Conservation (phyloP, 805 yeast species). For the Candida sithepensis region DNA sequence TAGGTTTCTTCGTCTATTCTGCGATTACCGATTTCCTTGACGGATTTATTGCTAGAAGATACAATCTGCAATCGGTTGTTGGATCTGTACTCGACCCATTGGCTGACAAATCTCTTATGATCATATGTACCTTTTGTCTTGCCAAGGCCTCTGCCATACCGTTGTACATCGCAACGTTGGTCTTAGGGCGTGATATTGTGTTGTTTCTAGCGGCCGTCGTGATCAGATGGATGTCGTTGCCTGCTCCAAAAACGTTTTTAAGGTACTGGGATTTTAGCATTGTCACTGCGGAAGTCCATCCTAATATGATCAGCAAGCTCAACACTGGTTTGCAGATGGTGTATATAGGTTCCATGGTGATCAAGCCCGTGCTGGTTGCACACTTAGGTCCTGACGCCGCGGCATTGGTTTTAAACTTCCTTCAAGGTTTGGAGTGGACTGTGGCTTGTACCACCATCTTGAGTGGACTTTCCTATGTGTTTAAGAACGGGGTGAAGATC, state of each 20-base stretch:
- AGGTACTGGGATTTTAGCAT: conserved; percentile 76
- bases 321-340: conserved; percentile 93
- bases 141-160: conserved; percentile 73
- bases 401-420: conserved; percentile 20
- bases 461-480: conserved; percentile 76
- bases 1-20: conserved; percentile 75
- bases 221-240: conserved; percentile 68
- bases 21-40: conserved; percentile 90
- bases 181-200: conserved; percentile 79
- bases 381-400: conserved; percentile 23
- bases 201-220: conserved; percentile 70
- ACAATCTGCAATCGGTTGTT: conserved; percentile 69
- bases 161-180: conserved; percentile 56
- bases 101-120: conserved; percentile 91
- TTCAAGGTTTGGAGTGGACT: conserved; percentile 42
- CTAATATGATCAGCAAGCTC: conserved; percentile 79
- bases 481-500: conserved; percentile 64
- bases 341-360: conserved; percentile 65
- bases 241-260: conserved; percentile 67
- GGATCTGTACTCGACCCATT: conserved; percentile 93
- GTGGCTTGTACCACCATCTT: conserved; percentile 69
- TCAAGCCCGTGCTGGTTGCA: conserved; percentile 45
- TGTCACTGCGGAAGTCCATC: conserved; percentile 83
- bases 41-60: conserved; percentile 85
- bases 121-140: conserved; percentile 75